Evolutionary conservation across 352 stramenopile genomes (phyloP).

Genomic region (Globisporangium nunn): DNA sequence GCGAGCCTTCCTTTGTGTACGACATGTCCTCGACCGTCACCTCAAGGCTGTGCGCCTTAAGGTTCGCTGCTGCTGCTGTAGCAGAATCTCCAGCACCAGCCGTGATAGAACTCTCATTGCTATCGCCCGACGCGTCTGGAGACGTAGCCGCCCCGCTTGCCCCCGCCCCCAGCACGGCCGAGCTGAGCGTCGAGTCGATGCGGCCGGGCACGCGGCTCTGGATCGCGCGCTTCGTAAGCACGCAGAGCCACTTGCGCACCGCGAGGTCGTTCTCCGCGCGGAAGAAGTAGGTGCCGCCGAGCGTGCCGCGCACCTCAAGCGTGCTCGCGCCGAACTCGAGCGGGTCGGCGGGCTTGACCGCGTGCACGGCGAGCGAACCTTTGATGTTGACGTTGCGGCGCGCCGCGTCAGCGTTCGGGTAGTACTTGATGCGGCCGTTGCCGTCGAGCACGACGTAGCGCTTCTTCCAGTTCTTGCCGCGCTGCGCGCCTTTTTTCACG

Average conservation of each 20-base stretch:
- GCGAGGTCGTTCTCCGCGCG: slow-evolving; percentile 71
- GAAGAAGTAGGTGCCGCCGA: slow-evolving; percentile 81
- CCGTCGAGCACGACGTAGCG: slow-evolving; percentile 69
- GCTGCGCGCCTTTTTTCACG: slow-evolving; percentile 67
- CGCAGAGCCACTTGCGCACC: slow-evolving; percentile 70
- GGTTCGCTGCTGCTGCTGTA: slow-evolving; percentile 16
- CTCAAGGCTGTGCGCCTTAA: slow-evolving; percentile 65
- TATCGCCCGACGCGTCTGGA: too few species aligned
- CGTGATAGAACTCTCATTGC: too few species aligned
- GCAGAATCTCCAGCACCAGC: neutral
- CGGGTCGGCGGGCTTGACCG: slow-evolving; percentile 62
- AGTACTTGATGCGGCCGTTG: slow-evolving; percentile 76
- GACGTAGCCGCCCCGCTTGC: neutral
- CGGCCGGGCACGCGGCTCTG: slow-evolving; percentile 57
- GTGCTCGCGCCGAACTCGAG: slow-evolving; percentile 73
- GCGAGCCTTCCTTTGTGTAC: slow-evolving; percentile 60
- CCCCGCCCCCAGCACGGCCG: slow-evolving; percentile 18
- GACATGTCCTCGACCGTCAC: slow-evolving; percentile 65
- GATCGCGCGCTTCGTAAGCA: slow-evolving; percentile 78
- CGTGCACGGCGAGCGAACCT: slow-evolving; percentile 63
- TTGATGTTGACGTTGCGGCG: slow-evolving; percentile 76
- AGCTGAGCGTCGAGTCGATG: slow-evolving; percentile 48
- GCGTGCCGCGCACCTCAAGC: slow-evolving; percentile 62
- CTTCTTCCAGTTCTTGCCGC: slow-evolving; percentile 81
- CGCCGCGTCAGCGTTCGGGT: slow-evolving; percentile 67